Evolutionary conservation across 2,329 filamentous ascomycete genomes (phyloP), one percentile per base, ranked within the genome.

Genomic region (Aspergillus arachidicola): DNA sequence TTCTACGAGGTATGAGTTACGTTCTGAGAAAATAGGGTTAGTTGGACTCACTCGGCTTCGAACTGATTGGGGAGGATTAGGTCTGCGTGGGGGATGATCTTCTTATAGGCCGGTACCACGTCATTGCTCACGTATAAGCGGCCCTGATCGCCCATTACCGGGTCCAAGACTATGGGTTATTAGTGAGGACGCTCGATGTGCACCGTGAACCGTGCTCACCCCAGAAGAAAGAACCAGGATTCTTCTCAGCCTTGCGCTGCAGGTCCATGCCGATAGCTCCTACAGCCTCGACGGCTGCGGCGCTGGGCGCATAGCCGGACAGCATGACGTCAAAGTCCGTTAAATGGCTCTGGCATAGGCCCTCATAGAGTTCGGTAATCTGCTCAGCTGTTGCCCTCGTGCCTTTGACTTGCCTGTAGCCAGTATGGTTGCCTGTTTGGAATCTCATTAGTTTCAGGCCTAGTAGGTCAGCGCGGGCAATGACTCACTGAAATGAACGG

Each of bases 131-230:
- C 94, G 74, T 99, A 99, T 14, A 99, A 84, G 69, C 86, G 88
- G 57, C 93, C 95, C 72, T 97, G 93, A 76, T 99, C 95, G 34
- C 95, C 95, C 95, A 99, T 99, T 55, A 99, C 95, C 0, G 96
- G 95, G 76, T 99, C 95, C 30, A 99, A 85, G 3, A 97, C 92
- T 88, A 66, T 46, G 38, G 30, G 23, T 10, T 10, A 57, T 64
- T 54, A 67, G 68, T n/a, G 14, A 30, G 32, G 54, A 14, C 51
- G 4, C 63, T 7, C 6, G 26, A 28, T 12, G 10, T 19, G 53
- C 7, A 14, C 30, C 10, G 9, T 46, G 32, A 16, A 14, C 50
- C 23, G 38, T 28, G 68, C 83, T 64, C 69, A 87, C 86, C 82
- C 94, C 94, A 98, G 80, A 98, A 98, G 81, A 98, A 97, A 53